These are phyloP conservation scores for Erigeron canadensis DNA, from an alignment of 129 eudicot species.

Conservation along the genomic window DNA sequence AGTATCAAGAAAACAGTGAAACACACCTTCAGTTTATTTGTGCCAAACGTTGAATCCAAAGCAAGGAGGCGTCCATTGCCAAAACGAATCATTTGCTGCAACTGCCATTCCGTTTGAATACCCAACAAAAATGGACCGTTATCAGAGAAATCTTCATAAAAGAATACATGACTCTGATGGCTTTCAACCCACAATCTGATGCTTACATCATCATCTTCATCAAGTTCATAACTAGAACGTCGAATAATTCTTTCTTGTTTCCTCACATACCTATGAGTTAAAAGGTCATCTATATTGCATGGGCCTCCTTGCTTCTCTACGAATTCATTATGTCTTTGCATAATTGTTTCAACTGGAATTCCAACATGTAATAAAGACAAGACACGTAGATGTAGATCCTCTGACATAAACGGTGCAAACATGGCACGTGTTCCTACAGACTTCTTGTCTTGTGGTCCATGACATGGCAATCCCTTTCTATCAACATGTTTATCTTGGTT, in stretches of 20 bases:
- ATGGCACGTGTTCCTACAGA: slow-evolving; percentile 90
- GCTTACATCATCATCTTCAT: slow-evolving; percentile 84
- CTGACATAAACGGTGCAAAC: slow-evolving; percentile 92
- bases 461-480: slow-evolving; percentile 81
- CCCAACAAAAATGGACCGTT: slow-evolving; percentile 70
- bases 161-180: slow-evolving; percentile 63
- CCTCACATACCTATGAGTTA: slow-evolving; percentile 84
- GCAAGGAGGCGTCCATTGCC: slow-evolving; percentile 79
- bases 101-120: slow-evolving; percentile 92
- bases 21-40: slow-evolving; percentile 77
- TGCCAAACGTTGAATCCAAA: slow-evolving; percentile 78
- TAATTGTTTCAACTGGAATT: slow-evolving; percentile 88
- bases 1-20: not conserved
- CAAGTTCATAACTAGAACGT: slow-evolving; percentile 67
- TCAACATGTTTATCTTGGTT: slow-evolving; percentile 88
- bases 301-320: slow-evolving; percentile 94
- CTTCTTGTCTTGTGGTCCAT: slow-evolving; percentile 85
- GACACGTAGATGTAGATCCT: slow-evolving; percentile 86
- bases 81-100: slow-evolving; percentile 92
- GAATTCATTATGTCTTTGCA: slow-evolving; percentile 89
- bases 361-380: slow-evolving; percentile 82
- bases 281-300: slow-evolving; percentile 77
- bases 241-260: slow-evolving; percentile 87
- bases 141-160: slow-evolving; percentile 76
- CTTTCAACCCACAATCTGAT: slow-evolving; percentile 76